phyloP scores from a whole-genome alignment of 768 basidiomycete genomes.

The Suillus brevipes region DNA sequence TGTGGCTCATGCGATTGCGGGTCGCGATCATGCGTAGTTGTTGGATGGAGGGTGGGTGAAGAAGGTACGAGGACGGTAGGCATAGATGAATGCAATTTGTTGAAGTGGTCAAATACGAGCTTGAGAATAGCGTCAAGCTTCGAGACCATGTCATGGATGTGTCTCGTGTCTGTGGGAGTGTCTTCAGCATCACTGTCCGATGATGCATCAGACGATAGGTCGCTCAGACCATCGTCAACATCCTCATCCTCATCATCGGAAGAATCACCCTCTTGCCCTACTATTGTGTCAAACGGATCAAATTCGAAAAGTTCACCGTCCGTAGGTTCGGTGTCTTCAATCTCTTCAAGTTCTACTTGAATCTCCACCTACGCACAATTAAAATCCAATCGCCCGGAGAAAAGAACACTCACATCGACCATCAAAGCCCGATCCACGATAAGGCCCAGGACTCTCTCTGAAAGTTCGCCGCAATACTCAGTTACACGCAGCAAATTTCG shows the following conservation, averaged over 20 bases:
- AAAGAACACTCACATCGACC: conserved; percentile 74
- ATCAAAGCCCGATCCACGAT: conserved; percentile 94
- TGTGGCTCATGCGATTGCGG: conserved; percentile 27
- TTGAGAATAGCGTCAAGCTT: conserved; percentile 90
- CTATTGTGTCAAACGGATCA: conserved; percentile 83
- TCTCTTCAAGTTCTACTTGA: conserved; percentile 90
- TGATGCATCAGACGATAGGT: conserved; percentile 71
- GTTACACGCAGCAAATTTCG: conserved; percentile 83
- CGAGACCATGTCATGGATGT: conserved; percentile 83
- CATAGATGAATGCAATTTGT: conserved; percentile 41
- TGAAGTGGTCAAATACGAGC: conserved; percentile 84
- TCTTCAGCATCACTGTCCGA: conserved; percentile 47
- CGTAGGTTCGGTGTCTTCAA: conserved; percentile 63
- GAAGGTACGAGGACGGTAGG: conserved; percentile 20
- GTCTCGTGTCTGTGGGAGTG: conserved; percentile 49
- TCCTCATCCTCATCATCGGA: conserved; percentile 52
- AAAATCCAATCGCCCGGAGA: neutral
- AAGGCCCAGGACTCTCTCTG: conserved; percentile 79
- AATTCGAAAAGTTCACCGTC: conserved; percentile 68
- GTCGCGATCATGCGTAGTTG: conserved; percentile 28
- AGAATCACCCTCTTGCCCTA: conserved; percentile 71
- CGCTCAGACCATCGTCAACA: conserved; percentile 60
- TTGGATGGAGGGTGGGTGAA: conserved; percentile 22
- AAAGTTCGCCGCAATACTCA: conserved; percentile 84
- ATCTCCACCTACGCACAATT: conserved; percentile 77